Conservation (phyloP, 306 rosid species). For the Hippophae tibetana region DNA sequence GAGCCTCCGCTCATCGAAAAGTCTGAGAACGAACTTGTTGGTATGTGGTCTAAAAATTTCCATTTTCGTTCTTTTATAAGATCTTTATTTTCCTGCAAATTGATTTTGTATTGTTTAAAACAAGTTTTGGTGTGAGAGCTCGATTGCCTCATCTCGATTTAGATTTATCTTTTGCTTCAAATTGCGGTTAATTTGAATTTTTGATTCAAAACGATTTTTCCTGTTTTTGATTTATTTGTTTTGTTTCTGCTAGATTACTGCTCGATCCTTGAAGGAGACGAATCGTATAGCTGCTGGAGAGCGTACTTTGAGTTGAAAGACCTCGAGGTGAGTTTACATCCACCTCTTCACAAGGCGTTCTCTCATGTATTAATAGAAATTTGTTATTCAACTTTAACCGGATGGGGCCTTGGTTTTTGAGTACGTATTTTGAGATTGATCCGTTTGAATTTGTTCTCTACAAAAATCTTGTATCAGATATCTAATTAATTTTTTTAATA, state of each 20-base stretch:
- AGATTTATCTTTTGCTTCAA: neutral
- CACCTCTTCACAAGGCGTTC: too few species aligned
- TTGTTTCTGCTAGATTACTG: conserved; percentile 49
- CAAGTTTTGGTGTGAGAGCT: neutral
- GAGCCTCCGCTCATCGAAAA: conserved; percentile 76
- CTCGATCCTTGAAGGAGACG: conserved; percentile 76
- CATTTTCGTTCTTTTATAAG: too few species aligned
- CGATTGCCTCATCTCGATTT: neutral
- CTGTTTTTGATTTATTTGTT: neutral
- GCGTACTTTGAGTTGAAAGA: conserved; percentile 86
- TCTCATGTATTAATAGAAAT: too few species aligned
- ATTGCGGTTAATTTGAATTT: neutral
- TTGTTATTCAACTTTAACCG: too few species aligned
- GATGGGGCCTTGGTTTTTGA: too few species aligned
- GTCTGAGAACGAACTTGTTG: conserved; percentile 56
- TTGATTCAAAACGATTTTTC: neutral
- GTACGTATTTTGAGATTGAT: too few species aligned
- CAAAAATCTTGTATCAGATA: too few species aligned
- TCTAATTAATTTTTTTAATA: too few species aligned
- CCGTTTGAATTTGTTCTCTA: too few species aligned
- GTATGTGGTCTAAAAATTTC: conserved; percentile 15
- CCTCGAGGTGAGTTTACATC: conserved; percentile 43
- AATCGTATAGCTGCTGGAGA: conserved; percentile 83
- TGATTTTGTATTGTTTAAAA: neutral
- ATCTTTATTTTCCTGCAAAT: neutral